These are phyloP conservation scores for Waltergamsia citrina DNA, from an alignment of 2,329 filamentous ascomycete genomes.

Conservation along the genomic window DNA sequence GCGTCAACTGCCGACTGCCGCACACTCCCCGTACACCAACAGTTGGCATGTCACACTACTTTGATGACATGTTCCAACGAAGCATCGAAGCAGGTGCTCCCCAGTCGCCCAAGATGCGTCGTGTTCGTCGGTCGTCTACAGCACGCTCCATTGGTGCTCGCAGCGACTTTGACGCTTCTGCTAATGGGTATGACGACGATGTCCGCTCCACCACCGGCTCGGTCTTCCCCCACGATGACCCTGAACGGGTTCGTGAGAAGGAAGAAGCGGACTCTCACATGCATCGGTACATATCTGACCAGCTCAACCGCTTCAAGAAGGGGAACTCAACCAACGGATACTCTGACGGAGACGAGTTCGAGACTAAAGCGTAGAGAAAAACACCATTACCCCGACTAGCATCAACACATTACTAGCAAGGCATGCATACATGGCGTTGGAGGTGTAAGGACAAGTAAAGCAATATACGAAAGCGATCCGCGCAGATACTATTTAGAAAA, in stretches of 20 bases:
- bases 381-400: not conserved
- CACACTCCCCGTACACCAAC: constrained; percentile 87
- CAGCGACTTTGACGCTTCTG: constrained; percentile 60
- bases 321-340: constrained; percentile 16
- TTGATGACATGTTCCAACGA: constrained; percentile 74
- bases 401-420: not conserved
- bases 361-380: constrained; percentile 24
- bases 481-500: not conserved
- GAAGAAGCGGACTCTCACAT: constrained; percentile 59
- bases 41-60: constrained; percentile 82
- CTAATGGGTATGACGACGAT: constrained; percentile 35
- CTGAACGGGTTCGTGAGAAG: constrained; percentile 36
- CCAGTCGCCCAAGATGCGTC: constrained; percentile 31
- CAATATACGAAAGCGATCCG: too few species aligned
- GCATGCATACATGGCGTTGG: not conserved
- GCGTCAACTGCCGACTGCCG: constrained; percentile 79
- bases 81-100: constrained; percentile 23
- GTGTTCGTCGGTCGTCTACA: constrained; percentile 70
- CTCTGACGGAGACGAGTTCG: constrained; percentile 26
- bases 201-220: constrained; percentile 19
- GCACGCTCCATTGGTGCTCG: constrained; percentile 74
- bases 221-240: constrained; percentile 19
- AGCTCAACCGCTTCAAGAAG: constrained; percentile 59
- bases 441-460: too few species aligned
- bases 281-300: constrained; percentile 71